Conservation (phyloP, 371 early-diverging fungal genomes). For the Rhizopus arrhizus region DNA sequence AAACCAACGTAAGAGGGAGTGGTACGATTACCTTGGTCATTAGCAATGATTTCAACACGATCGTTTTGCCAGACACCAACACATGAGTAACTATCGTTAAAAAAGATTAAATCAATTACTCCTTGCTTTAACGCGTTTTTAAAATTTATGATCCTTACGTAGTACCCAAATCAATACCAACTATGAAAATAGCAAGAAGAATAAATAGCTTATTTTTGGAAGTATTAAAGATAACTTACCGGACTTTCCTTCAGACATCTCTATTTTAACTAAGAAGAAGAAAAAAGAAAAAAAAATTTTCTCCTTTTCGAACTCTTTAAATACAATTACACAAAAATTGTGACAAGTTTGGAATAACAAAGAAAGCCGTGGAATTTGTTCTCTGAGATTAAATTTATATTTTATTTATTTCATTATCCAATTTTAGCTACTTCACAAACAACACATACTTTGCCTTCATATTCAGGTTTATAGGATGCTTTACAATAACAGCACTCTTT, state of each 20-base stretch:
- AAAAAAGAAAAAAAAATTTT: conserved; percentile 11
- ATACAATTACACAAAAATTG: conserved; percentile 16
- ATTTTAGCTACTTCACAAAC: conserved; percentile 82
- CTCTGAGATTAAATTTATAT: neutral
- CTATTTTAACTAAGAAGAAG: conserved; percentile 19
- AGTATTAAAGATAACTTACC: conserved; percentile 55
- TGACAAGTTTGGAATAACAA: conserved; percentile 38
- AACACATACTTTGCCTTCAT: conserved; percentile 74
- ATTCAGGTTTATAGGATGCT: conserved; percentile 85
- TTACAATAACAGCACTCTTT: conserved; percentile 86
- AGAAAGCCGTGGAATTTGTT: conserved; percentile 31
- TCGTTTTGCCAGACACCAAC: conserved; percentile 98
- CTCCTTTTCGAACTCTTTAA: conserved; percentile 7
- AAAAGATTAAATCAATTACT: neutral
- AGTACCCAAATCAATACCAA: conserved; percentile 98
- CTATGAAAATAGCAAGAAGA: conserved; percentile 27
- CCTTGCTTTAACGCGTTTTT: neutral
- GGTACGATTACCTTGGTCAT: conserved; percentile 95
- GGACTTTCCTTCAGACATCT: conserved; percentile 67
- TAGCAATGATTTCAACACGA: conserved; percentile 96
- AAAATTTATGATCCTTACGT: conserved; percentile 91
- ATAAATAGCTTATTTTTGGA: too few relatives aligned
- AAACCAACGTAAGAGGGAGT: conserved; percentile 93
- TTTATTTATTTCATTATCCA: conserved; percentile 29
- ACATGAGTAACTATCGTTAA: conserved; percentile 94